These are phyloP conservation scores for Ottelia alismoides DNA, from an alignment of 106 monocot species.

Conservation along the genomic window DNA sequence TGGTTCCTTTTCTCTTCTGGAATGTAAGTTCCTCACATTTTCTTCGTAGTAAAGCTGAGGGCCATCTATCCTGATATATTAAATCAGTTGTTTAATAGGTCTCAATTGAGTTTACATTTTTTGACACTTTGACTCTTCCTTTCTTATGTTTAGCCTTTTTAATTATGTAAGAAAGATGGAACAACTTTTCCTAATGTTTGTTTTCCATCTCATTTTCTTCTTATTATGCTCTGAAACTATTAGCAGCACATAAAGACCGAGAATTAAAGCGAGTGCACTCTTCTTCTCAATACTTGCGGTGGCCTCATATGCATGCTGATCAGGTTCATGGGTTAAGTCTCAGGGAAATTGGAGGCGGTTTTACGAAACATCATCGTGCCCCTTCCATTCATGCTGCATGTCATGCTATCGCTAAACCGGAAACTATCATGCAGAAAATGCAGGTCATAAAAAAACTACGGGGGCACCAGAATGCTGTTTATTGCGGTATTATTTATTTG, in stretches of 20 bases:
- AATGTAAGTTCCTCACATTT: slow-evolving; percentile 80
- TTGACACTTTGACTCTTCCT: too few species aligned
- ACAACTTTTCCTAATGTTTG: too few species aligned
- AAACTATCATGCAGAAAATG: slow-evolving; percentile 90
- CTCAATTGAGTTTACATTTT: too few species aligned
- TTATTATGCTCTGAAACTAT: too few species aligned
- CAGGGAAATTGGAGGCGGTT: slow-evolving; percentile 96
- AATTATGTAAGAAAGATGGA: too few species aligned
- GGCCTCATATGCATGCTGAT: slow-evolving; percentile 97
- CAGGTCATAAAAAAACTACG: slow-evolving; percentile 73
- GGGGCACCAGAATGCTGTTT: slow-evolving; percentile 96
- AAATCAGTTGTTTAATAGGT: too few species aligned
- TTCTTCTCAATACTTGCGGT: slow-evolving; percentile 59
- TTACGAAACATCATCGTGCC: slow-evolving; percentile 76
- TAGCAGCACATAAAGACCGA: slow-evolving; percentile 32
- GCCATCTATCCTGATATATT: too few species aligned
- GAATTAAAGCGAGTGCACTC: slow-evolving; percentile 27
- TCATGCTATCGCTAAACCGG: slow-evolving; percentile 93
- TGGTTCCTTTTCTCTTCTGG: slow-evolving; percentile 77
- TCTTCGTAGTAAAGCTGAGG: too few species aligned
- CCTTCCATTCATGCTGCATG: slow-evolving; percentile 91
- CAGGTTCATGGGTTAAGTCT: slow-evolving; percentile 85
- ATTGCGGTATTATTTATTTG: slow-evolving; percentile 91
- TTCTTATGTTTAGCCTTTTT: too few species aligned
- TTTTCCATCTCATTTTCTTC: too few species aligned